Evolutionary conservation across 345 rosid genomes (phyloP), one percentile per base, ranked within the genome.

Genomic region (Alliaria petiolata): DNA sequence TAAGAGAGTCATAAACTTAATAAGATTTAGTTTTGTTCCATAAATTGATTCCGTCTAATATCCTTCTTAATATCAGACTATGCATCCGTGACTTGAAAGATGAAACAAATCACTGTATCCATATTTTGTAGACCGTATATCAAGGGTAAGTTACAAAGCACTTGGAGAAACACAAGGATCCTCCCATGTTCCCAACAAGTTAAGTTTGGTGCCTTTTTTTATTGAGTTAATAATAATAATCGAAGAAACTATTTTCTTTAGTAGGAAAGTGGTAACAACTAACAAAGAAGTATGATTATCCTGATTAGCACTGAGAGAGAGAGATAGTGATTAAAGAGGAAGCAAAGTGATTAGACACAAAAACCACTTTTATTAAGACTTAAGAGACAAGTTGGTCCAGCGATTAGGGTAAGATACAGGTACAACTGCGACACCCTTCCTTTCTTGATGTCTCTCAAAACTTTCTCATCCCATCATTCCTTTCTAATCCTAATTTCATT

Each of bases 291-390:
- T 55, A 46, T 55, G 43, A 42, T 61, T 61, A 52, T 52, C 47
- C 19, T 56, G 54, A 74, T 74, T 56, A 65, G 36, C 61, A 20
- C 39, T 65, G 8, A 50, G 49, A 66, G 56, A 28, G 47, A 65
- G 54, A 65, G 55, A 47, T 49, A 5, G 76, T 50, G 68, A 67
- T 75, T 75, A 75, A 28, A 75, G 67, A 67, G 33, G 31, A 59
- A 67, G 68, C 78, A 67, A 75, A 67, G 62, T 75, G 69, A 75
- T 59, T 75, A 75, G 69, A 67, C 78, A 60, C 69, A 14, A 22
- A 73, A 75, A 8, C 55, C 62, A 59, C 62, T 67, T 74, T 67
- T 4, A 49, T 56, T 47, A 47, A 64, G 65, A 59, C 40, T 46
- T 47, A 47, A 64, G 65, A 59, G 72, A 40, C 54, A 67, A 31